Conservation (phyloP, 2,329 filamentous ascomycete genomes). For the Fusarium concolor region DNA sequence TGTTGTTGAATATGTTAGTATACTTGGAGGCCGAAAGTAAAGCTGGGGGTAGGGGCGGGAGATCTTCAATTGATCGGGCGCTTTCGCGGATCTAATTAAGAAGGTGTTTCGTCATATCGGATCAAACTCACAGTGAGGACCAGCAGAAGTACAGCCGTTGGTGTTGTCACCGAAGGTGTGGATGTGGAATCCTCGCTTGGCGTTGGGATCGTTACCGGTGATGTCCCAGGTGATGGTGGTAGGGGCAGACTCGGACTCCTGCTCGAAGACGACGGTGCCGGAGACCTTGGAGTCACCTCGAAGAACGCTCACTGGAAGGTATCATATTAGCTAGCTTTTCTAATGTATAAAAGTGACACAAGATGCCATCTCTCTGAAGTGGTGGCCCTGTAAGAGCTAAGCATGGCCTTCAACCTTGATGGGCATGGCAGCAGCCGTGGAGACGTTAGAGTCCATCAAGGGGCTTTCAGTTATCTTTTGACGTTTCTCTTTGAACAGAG, state of each 20-base stretch:
- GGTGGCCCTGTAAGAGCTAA: conserved; percentile 14
- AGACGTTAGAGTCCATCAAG: conserved; percentile 48
- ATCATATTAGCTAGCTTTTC: conserved; percentile 36
- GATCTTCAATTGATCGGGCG: neutral
- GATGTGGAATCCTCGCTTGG: conserved; percentile 97
- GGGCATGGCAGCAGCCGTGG: conserved; percentile 2
- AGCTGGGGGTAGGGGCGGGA: neutral
- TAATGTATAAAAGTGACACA: neutral
- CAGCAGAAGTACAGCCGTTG: conserved; percentile 98
- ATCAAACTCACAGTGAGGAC: conserved; percentile 86
- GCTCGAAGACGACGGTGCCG: conserved; percentile 95
- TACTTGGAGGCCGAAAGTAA: neutral
- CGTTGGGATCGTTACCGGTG: conserved; percentile 90
- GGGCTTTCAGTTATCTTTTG: conserved; percentile 41
- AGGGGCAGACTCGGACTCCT: conserved; percentile 81
- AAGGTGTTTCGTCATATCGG: neutral
- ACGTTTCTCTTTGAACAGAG: conserved; percentile 19
- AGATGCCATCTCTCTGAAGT: neutral
- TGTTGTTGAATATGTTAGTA: conserved; percentile 53
- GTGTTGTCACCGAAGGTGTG: conserved; percentile 99
- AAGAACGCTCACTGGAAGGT: conserved; percentile 84
- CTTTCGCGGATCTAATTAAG: neutral
- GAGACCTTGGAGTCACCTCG: conserved; percentile 97
- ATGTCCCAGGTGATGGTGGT: conserved; percentile 95
- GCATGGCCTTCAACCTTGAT: conserved; percentile 2